Percentiles rank a stretch among this genome's conserved stretches.
phyloP scores from a whole-genome alignment of 139 green algal genomes.

The Volvox africanus region DNA sequence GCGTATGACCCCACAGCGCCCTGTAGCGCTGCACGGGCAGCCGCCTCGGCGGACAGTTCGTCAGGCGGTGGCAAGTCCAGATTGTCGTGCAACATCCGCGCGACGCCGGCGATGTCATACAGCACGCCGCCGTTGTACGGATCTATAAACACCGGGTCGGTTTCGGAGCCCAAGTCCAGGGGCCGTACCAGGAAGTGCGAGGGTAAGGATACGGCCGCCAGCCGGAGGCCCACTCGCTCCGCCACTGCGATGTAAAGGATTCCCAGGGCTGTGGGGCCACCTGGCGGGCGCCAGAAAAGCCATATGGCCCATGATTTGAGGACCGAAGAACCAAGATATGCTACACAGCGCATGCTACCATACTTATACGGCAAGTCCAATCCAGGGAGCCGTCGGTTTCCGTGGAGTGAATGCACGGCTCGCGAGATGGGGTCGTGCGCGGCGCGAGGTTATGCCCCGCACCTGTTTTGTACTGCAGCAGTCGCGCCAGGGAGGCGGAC shows the following conservation, averaged over 20 bases:
- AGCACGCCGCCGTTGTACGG: slow-evolving; percentile 4
- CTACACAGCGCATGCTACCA: too few relatives aligned
- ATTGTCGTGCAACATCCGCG: background rate
- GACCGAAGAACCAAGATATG: too few relatives aligned
- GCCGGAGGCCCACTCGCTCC: slow-evolving; percentile 12
- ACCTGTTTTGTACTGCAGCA: slow-evolving; percentile 38
- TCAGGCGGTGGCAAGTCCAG: background rate
- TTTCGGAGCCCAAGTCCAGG: slow-evolving; percentile 3
- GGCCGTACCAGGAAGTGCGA: slow-evolving; percentile 23
- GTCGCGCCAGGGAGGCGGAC: background rate
- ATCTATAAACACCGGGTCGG: background rate
- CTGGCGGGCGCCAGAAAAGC: background rate
- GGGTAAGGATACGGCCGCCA: slow-evolving; percentile 20
- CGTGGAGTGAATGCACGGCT: too few relatives aligned
- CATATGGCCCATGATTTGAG: too few relatives aligned
- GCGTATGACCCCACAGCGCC: background rate
- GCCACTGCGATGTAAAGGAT: slow-evolving; percentile 29
- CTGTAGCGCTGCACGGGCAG: background rate
- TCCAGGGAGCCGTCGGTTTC: too few relatives aligned
- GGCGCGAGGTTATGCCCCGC: background rate
- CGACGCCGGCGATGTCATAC: background rate
- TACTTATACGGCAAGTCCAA: too few relatives aligned
- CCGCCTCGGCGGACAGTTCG: background rate
- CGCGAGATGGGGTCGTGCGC: too few relatives aligned
- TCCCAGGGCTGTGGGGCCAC: slow-evolving; percentile 15